Evolutionary conservation across 345 rosid genomes (phyloP).

Genomic region (Litchi chinensis): DNA sequence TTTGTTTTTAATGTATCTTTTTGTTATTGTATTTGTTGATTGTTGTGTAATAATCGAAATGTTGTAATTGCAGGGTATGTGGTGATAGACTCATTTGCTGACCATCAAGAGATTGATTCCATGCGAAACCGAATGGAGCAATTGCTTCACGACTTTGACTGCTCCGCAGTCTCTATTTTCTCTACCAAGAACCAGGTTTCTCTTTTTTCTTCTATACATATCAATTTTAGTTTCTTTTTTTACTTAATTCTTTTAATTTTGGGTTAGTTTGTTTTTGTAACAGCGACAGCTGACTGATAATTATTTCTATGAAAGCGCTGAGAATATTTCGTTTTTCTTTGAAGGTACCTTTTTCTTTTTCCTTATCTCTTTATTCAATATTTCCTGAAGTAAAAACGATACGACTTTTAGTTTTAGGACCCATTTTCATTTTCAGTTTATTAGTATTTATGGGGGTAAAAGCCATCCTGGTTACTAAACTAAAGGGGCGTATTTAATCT

Average conservation of each 20-base stretch:
- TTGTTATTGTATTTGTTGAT: background rate
- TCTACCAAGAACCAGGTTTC: slow-evolving; percentile 86
- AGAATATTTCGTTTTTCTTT: slow-evolving; percentile 87
- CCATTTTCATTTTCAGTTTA: no score
- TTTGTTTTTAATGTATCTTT: background rate
- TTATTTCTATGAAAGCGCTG: slow-evolving; percentile 90
- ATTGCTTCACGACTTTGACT: slow-evolving; percentile 66
- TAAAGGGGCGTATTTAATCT: no score
- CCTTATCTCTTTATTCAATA: background rate
- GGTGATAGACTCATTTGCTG: slow-evolving; percentile 77
- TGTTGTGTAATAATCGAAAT: background rate
- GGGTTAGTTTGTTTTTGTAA: background rate
- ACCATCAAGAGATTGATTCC: slow-evolving; percentile 52
- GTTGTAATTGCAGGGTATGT: slow-evolving; percentile 52
- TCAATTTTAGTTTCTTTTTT: background rate
- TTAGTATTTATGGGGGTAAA: no score
- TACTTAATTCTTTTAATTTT: background rate
- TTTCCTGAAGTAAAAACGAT: no score
- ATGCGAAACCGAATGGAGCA: slow-evolving; percentile 74
- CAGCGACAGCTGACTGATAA: slow-evolving; percentile 61
- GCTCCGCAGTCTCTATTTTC: slow-evolving; percentile 69
- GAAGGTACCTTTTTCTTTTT: slow-evolving; percentile 56
- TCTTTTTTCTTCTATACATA: background rate
- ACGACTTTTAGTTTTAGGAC: no score
- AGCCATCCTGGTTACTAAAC: no score